These are phyloP conservation scores for Taphrina confusa DNA, from an alignment of 1,139 yeast species.

Conservation along the genomic window DNA sequence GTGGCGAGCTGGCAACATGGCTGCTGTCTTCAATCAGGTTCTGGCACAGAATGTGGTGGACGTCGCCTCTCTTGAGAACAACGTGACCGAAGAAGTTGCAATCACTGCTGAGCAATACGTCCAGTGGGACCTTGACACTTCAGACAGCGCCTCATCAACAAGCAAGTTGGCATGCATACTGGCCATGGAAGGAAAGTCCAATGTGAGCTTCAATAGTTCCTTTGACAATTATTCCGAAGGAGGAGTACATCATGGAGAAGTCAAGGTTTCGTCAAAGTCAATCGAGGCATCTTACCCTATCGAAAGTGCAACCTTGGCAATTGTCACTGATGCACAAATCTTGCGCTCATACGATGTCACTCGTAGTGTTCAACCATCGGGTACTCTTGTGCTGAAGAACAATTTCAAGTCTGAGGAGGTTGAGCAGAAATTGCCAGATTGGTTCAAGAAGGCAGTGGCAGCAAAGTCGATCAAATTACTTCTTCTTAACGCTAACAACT, in stretches of 20 bases:
- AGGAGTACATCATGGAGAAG: conserved; percentile 78
- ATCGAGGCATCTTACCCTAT: conserved; percentile 49
- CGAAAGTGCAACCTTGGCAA: conserved; percentile 62
- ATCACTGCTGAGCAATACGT: conserved; percentile 50
- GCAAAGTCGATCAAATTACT: conserved; percentile 51
- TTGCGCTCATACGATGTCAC: conserved; percentile 62
- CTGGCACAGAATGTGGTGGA: conserved; percentile 17
- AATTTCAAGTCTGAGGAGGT: conserved; percentile 51
- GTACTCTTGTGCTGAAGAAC: conserved; percentile 57
- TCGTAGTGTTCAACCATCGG: conserved; percentile 60
- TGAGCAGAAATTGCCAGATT: conserved; percentile 54
- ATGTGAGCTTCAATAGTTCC: conserved; percentile 60
- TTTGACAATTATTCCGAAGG: conserved; percentile 72
- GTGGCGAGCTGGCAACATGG: conserved; percentile 33
- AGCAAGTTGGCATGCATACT: conserved; percentile 70
- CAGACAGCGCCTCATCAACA: conserved; percentile 58
- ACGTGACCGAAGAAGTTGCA: conserved; percentile 37
- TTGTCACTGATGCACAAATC: conserved; percentile 62
- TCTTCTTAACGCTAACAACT: conserved; percentile 37
- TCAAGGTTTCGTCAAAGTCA: conserved; percentile 48
- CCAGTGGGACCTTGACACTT: conserved; percentile 70
- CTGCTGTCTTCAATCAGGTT: conserved; percentile 30
- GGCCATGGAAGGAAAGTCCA: conserved; percentile 62
- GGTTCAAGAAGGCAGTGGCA: conserved; percentile 59
- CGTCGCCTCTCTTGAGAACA: conserved; percentile 38